Conservation (phyloP, 768 basidiomycete genomes). For the Serendipita indica region DNA sequence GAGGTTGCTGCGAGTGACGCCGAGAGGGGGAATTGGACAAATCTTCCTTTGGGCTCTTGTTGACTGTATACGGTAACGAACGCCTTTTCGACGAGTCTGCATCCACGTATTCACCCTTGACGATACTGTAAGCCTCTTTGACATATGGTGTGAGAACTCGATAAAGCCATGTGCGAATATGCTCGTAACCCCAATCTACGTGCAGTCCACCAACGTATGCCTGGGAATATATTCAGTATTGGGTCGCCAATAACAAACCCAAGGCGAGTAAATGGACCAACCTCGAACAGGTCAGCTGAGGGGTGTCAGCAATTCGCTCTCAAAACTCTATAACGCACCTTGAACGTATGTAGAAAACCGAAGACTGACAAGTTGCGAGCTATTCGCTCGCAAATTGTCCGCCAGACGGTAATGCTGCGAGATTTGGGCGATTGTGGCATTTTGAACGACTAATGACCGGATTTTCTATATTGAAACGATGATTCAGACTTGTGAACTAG, state of each 20-base stretch:
- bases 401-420: conserved; percentile 52
- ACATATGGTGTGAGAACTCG: conserved; percentile 50
- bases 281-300: conserved; percentile 69
- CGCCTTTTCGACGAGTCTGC: background rate
- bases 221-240: conserved; percentile 24
- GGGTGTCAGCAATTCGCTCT: background rate
- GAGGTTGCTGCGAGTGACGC: too few species aligned
- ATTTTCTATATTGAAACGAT: conserved; percentile 44
- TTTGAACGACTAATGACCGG: conserved; percentile 57
- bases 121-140: conserved; percentile 41
- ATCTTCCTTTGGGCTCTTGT: too few species aligned
- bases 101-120: conserved; percentile 36
- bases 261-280: conserved; percentile 20
- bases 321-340: conserved; percentile 28
- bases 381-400: conserved; percentile 46
- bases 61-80: too few species aligned
- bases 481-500: conserved; percentile 5
- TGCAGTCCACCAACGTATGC: conserved; percentile 70
- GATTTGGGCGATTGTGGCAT: conserved; percentile 58
- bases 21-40: too few species aligned
- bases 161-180: conserved; percentile 44
- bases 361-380: conserved; percentile 57
- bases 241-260: background rate
- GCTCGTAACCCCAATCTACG: conserved; percentile 48
- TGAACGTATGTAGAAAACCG: conserved; percentile 55